phyloP scores from a whole-genome alignment of 805 yeast species.

The Wickerhamiella australiensis region DNA sequence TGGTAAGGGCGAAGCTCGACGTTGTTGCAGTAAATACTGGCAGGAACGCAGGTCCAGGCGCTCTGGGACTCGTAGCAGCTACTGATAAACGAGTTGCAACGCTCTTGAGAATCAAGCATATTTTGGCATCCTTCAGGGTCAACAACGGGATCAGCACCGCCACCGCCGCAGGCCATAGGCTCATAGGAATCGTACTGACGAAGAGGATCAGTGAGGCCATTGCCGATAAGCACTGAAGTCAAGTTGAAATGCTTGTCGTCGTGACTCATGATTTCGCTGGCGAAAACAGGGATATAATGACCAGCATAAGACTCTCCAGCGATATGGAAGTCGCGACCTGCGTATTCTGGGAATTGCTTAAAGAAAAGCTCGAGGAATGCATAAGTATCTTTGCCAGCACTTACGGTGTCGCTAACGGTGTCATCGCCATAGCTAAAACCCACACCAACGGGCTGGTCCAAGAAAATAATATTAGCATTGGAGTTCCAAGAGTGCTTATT shows the following conservation, averaged over 20 bases:
- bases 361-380: constrained; percentile 79
- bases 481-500: constrained; percentile 88
- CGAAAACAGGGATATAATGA: constrained; percentile 81
- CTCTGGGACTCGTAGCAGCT: constrained; percentile 66
- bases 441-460: constrained; percentile 92
- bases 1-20: constrained; percentile 65
- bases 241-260: constrained; percentile 61
- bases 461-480: constrained; percentile 83
- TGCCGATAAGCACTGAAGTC: constrained; percentile 78
- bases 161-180: constrained; percentile 92
- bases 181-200: constrained; percentile 69
- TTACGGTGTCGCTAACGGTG: constrained; percentile 26
- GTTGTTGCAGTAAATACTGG: constrained; percentile 72
- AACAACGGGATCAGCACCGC: constrained; percentile 55
- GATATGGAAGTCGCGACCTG: constrained; percentile 57
- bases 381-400: constrained; percentile 81
- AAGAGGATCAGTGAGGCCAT: constrained; percentile 87
- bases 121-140: constrained; percentile 66
- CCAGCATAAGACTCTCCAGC: constrained; percentile 96
- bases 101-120: constrained; percentile 56
- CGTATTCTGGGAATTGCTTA: constrained; percentile 73
- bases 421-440: constrained; percentile 66
- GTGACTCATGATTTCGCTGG: constrained; percentile 41
- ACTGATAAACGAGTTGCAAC: constrained; percentile 66
- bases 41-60: constrained; percentile 83